These are phyloP conservation scores for Pseudomicrostroma phylloplanum DNA, from an alignment of 1,284 basidiomycete genomes.

Conservation along the genomic window DNA sequence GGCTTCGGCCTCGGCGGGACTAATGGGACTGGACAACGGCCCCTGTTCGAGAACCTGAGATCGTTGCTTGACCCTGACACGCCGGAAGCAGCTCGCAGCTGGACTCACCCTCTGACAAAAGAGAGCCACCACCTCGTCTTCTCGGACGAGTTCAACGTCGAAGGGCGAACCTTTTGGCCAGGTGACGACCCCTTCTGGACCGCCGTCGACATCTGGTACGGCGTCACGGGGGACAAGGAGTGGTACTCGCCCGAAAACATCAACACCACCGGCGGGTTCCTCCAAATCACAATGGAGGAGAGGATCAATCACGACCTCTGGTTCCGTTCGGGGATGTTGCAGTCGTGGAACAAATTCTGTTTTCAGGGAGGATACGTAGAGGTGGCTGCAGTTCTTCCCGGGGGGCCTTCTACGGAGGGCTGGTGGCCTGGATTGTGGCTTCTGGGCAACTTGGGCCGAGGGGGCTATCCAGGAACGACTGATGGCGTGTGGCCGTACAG, in stretches of 20 bases:
- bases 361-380: slow-evolving; percentile 48
- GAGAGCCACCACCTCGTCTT: slow-evolving; percentile 57
- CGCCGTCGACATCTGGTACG: slow-evolving; percentile 48
- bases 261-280: slow-evolving; percentile 35
- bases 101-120: slow-evolving; percentile 15
- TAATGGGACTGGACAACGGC: slow-evolving; percentile 42
- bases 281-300: slow-evolving; percentile 39
- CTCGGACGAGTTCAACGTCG: slow-evolving; percentile 67
- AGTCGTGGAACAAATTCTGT: slow-evolving; percentile 51
- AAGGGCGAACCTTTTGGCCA: slow-evolving; percentile 59
- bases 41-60: slow-evolving; percentile 21
- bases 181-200: slow-evolving; percentile 50
- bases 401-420: slow-evolving; percentile 45
- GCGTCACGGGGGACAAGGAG: slow-evolving; percentile 46
- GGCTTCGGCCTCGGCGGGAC: slow-evolving; percentile 64
- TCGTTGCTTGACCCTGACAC: slow-evolving; percentile 39
- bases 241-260: slow-evolving; percentile 51
- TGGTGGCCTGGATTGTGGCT: slow-evolving; percentile 55
- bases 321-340: slow-evolving; percentile 49
- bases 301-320: slow-evolving; percentile 23
- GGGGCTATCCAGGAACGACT: slow-evolving; percentile 46
- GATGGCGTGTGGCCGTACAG: slow-evolving; percentile 52
- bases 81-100: slow-evolving; percentile 18
- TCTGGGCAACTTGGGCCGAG: slow-evolving; percentile 46
- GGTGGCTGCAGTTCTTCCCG: slow-evolving; percentile 33